Percentiles rank a stretch among this genome's conserved stretches.
These are phyloP conservation scores for Dactylellina sp. DNA, from an alignment of 2,329 filamentous ascomycete genomes.

Conservation along the genomic window DNA sequence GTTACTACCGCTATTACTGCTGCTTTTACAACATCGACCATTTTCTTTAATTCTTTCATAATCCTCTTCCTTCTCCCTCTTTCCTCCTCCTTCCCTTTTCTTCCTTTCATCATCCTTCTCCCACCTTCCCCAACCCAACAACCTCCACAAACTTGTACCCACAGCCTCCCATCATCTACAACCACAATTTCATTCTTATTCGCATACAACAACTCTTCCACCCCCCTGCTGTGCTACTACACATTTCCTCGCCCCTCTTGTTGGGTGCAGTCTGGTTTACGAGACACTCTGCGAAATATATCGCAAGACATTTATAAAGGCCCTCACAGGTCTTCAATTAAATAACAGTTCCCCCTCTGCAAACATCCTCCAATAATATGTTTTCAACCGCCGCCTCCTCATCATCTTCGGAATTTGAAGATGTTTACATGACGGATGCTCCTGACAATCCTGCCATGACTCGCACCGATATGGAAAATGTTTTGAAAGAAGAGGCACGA, in stretches of 20 bases:
- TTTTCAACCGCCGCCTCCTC: constrained; percentile 4
- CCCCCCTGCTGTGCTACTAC: constrained; percentile 9
- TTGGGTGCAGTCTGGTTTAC: constrained; percentile 21
- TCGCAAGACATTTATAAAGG: neutral
- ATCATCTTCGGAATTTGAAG: constrained; percentile 18
- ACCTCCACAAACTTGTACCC: neutral
- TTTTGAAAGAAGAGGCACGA: constrained; percentile 13
- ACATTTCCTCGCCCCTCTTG: too few relatives aligned
- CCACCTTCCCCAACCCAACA: constrained; percentile 24
- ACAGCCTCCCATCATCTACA: constrained; percentile 3
- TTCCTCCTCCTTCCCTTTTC: constrained; percentile 12
- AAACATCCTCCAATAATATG: neutral
- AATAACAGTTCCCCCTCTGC: too few relatives aligned
- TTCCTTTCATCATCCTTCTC: constrained; percentile 18
- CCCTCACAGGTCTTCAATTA: neutral
- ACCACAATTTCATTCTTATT: too few relatives aligned
- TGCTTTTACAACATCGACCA: too few relatives aligned
- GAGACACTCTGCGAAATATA: constrained; percentile 3
- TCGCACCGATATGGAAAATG: constrained; percentile 14
- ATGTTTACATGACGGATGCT: constrained; percentile 31
- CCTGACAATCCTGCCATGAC: constrained; percentile 2
- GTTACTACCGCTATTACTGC: too few relatives aligned
- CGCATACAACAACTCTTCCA: too few relatives aligned
- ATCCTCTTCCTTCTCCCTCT: constrained; percentile 5
- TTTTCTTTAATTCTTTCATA: too few relatives aligned